Evolutionary conservation across 2,329 filamentous ascomycete genomes (phyloP).

Genomic region (Apiospora phragmitis): DNA sequence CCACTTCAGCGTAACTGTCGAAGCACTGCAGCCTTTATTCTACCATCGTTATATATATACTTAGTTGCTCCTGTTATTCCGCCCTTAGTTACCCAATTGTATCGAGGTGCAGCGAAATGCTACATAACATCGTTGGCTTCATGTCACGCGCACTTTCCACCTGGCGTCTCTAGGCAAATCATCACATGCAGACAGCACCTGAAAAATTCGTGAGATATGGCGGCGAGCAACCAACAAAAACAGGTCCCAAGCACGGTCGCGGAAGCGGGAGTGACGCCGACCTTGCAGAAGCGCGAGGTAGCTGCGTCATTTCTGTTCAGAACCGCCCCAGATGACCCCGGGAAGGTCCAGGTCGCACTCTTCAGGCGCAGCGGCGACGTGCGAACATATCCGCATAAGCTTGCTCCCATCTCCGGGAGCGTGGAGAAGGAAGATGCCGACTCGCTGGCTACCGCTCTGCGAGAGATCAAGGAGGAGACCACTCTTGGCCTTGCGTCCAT

Average conservation of each 20-base stretch:
- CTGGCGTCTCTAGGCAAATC: neutral
- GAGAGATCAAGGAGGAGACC: constrained; percentile 65
- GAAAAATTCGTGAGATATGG: neutral
- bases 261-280: neutral
- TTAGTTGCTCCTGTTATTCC: too few species aligned
- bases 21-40: too few species aligned
- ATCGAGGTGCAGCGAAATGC: too few species aligned
- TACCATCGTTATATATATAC: neutral
- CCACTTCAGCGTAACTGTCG: too few species aligned
- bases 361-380: constrained; percentile 63
- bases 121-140: neutral
- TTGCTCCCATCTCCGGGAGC: constrained; percentile 63
- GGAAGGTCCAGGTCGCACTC: constrained; percentile 53
- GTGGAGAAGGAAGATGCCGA: constrained; percentile 54
- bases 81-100: too few species aligned
- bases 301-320: constrained; percentile 54
- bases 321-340: constrained; percentile 35
- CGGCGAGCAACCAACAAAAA: neutral
- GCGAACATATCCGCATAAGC: constrained; percentile 59
- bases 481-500: constrained; percentile 48
- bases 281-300: constrained; percentile 40
- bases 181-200: neutral
- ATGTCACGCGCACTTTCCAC: neutral
- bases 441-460: constrained; percentile 58
- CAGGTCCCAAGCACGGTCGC: neutral